Base-by-base conservation (phyloP, 2,329 filamentous ascomycete genomes). In the Fusarium chuoi region DNA sequence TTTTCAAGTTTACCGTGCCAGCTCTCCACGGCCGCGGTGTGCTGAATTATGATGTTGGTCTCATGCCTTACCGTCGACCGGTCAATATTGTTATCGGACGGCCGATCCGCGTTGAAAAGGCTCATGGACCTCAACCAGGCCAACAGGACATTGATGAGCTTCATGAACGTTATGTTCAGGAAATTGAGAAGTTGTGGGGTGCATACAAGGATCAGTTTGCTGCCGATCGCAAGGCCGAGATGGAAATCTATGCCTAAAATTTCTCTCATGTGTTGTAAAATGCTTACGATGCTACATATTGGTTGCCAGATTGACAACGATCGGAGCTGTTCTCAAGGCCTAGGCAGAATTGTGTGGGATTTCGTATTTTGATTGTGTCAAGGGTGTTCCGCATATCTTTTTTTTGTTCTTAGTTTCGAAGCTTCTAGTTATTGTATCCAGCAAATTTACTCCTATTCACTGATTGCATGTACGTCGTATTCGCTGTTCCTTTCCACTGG, bases 31-130 rank as follows among this genome's bases (percentile, higher is more conserved):
- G 95, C 6, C 86, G 95, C 33, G 96, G 96, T 18, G 92, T 98
- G 45, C 98, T 98, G 84, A 99, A 99, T 82, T 98, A 99, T 80
- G 96, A 99, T 81, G 94, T 98, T 20, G 96, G 96, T 8, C 85
- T 98, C 78, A 95, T 98, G 94, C 96, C 96, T 1, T 98, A 98
- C 82, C 91, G 96, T 18, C 88, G 92, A 57, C 92, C 94, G 17
- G 86, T 99, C 67, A 96, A 98, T 79, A 90, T 98, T 54, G 95
- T 99, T 18, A 93, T 98, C 20, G 96, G 96, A 7, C 88, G 89
- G 59, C 95, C 96, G 0, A 94, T 98, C 70, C 86, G 87, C 71
- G 92, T 98, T 11, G 84, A 89, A 57, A 87, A 88, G 70, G 84
- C 87, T 26, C 84, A 89, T 46, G 81, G 80, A n/a, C 73, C 78